A percentile compares a stretch with the other conserved stretches of the same genome.
Conservation (phyloP, 1,284 basidiomycete genomes). For the Pseudozyma tsukubaensis region DNA sequence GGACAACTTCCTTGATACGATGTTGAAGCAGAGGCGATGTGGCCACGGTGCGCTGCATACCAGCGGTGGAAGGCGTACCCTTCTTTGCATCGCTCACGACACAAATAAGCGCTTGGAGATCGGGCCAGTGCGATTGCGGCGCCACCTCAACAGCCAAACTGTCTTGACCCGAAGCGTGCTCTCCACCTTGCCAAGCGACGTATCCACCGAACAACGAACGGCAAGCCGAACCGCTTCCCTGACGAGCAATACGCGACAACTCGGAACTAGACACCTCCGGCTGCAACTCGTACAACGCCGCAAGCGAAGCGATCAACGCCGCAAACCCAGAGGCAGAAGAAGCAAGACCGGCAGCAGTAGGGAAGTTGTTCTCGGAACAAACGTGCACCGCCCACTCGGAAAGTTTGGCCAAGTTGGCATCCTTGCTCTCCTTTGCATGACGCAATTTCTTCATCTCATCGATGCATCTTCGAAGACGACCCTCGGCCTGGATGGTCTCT, state of each 20-base stretch:
- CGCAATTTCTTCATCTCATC: constrained; percentile 85
- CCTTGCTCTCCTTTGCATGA: constrained; percentile 76
- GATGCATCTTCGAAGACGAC: constrained; percentile 87
- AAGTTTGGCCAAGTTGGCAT: constrained; percentile 56
- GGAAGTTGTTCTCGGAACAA: constrained; percentile 97
- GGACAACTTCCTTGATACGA: constrained; percentile 88
- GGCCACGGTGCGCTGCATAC: constrained; percentile 97
- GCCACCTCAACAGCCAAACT: constrained; percentile 88
- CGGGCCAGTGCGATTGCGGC: constrained; percentile 75
- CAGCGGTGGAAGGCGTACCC: constrained; percentile 90
- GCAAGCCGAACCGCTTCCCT: constrained; percentile 97
- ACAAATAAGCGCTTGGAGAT: constrained; percentile 96
- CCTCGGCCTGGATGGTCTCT: constrained; percentile 85
- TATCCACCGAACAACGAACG: constrained; percentile 96
- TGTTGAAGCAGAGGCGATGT: constrained; percentile 89
- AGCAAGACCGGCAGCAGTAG: constrained; percentile 95
- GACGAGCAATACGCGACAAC: constrained; percentile 92
- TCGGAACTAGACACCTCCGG: constrained; percentile 73
- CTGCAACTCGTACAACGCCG: constrained; percentile 84
- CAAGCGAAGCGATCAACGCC: constrained; percentile 89
- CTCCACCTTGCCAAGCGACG: constrained; percentile 93
- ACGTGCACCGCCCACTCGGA: constrained; percentile 73
- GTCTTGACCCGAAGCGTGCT: constrained; percentile 79
- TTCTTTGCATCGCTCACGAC: constrained; percentile 97
- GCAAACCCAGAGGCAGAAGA: constrained; percentile 98